These are phyloP conservation scores for Conticribra weissflogii DNA, from an alignment of 108 stramenopile species.

Conservation along the genomic window DNA sequence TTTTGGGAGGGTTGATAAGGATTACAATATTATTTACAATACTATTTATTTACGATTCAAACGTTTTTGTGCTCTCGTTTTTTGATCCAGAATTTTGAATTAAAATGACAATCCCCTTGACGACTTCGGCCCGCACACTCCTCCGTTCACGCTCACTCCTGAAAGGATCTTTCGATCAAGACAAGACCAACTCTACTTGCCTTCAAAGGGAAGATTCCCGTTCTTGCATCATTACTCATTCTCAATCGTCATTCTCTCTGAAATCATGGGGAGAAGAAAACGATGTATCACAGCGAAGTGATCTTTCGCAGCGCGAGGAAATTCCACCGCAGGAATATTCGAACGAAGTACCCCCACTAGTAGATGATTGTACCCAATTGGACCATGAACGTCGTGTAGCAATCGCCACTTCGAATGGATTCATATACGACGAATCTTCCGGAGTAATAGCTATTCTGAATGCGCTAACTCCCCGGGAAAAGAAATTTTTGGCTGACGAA, in stretches of 20 bases:
- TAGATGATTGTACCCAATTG: conserved; percentile 34
- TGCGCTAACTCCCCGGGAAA: conserved; percentile 60
- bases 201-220: background rate
- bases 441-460: conserved; percentile 52
- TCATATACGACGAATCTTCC: conserved; percentile 41
- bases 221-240: conserved; percentile 3
- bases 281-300: too few species aligned
- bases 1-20: too few species aligned
- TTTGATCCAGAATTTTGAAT: background rate
- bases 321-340: too few species aligned
- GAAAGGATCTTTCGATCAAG: conserved; percentile 5
- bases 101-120: background rate
- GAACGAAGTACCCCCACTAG: conserved; percentile 20
- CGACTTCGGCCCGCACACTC: background rate
- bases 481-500: conserved; percentile 55
- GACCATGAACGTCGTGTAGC: conserved; percentile 24
- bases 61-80: too few species aligned
- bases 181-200: background rate
- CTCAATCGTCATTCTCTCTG: background rate
- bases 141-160: conserved; percentile 16
- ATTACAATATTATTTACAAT: too few species aligned
- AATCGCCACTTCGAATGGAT: conserved; percentile 21
- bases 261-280: background rate
- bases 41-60: background rate
- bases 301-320: too few species aligned